Evolutionary conservation across 192 early-diverging fungal species (phyloP).

Genomic region (Coemansia sp.): DNA sequence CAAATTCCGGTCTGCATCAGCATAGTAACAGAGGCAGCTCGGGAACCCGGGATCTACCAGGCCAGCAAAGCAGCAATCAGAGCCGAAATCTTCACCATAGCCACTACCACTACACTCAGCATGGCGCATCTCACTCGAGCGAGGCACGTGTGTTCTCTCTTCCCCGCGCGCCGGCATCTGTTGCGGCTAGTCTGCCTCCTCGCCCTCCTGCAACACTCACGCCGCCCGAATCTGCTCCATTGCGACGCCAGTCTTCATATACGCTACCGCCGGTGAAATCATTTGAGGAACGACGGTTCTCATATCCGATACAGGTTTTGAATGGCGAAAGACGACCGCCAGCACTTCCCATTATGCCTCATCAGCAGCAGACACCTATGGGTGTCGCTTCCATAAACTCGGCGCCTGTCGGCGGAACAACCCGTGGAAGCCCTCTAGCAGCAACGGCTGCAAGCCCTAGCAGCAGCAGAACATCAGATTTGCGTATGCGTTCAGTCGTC

Average conservation of each 20-base stretch:
- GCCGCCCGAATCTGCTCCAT: slow-evolving; percentile 29
- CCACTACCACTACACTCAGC: slow-evolving; percentile 9
- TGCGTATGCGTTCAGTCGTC: slow-evolving; percentile 32
- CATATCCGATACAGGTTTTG: slow-evolving; percentile 42
- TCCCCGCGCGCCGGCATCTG: slow-evolving; percentile 43
- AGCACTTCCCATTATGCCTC: slow-evolving; percentile 20
- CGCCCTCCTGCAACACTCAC: slow-evolving; percentile 9
- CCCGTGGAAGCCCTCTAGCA: slow-evolving; percentile 18
- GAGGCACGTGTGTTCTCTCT: slow-evolving; percentile 47
- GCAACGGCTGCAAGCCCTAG: slow-evolving; percentile 26
- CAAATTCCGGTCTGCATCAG: neutral
- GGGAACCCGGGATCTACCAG: neutral
- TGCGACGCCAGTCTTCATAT: slow-evolving; percentile 52
- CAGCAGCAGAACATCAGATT: slow-evolving; percentile 22
- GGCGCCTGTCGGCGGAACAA: slow-evolving; percentile 5
- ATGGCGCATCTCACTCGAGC: neutral
- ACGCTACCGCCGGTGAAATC: slow-evolving; percentile 50
- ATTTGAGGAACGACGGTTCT: slow-evolving; percentile 53
- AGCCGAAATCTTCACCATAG: neutral
- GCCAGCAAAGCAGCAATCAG: neutral
- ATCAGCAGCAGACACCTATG: slow-evolving; percentile 12
- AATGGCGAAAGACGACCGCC: slow-evolving; percentile 34
- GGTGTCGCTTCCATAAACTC: slow-evolving; percentile 7
- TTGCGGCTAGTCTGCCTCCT: slow-evolving; percentile 35
- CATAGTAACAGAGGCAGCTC: neutral